phyloP scores from a whole-genome alignment of 208 protist species.

The Leishmania gerbilli region DNA sequence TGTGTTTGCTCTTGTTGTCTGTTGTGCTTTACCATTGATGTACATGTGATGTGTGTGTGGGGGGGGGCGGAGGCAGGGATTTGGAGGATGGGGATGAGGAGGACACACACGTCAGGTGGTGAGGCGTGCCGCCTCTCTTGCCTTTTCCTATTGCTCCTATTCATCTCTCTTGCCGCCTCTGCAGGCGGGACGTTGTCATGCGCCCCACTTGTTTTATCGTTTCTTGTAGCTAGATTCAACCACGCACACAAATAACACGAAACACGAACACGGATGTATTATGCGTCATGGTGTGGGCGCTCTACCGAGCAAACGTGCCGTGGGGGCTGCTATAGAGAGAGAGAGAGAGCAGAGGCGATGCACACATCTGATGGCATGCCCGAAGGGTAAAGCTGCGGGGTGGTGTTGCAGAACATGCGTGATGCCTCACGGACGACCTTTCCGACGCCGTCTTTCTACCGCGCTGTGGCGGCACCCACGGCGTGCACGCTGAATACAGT shows the following conservation, averaged over 20 bases:
- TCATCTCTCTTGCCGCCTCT: neutral
- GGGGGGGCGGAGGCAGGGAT: neutral
- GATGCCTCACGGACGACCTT: neutral
- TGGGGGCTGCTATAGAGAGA: no score
- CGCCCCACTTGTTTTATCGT: neutral
- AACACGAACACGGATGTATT: neutral
- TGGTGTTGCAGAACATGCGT: neutral
- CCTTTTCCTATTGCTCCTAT: neutral
- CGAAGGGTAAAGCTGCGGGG: neutral
- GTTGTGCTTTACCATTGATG: neutral
- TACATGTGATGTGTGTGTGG: neutral
- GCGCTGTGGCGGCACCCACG: neutral
- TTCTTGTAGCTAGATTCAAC: neutral
- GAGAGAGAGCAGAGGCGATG: neutral
- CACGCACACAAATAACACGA: neutral
- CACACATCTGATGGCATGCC: neutral
- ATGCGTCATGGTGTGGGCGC: neutral
- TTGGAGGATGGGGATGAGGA: neutral
- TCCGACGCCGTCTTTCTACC: conserved; percentile 10
- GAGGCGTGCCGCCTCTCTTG: neutral
- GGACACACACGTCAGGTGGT: neutral
- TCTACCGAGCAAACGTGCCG: neutral
- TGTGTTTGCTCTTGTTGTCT: neutral
- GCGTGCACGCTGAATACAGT: neutral
- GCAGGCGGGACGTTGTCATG: neutral